These are phyloP conservation scores for Boehmeria nivea DNA, from an alignment of 306 rosid genomes.

Conservation along the genomic window DNA sequence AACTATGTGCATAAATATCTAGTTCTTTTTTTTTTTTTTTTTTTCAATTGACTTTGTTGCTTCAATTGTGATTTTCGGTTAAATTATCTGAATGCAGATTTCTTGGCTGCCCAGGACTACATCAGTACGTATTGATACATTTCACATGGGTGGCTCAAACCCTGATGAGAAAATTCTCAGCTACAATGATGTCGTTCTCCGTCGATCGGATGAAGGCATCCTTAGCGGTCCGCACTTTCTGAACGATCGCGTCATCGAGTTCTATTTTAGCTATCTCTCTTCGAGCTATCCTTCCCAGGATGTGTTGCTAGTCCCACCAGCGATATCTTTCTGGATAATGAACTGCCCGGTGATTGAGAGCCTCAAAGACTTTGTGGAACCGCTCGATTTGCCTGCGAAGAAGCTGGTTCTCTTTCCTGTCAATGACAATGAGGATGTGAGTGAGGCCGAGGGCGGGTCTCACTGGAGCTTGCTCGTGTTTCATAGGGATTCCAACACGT, in stretches of 20 bases:
- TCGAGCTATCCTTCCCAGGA: slow-evolving; percentile 40
- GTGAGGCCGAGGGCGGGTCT: slow-evolving; percentile 66
- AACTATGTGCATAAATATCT: too few relatives aligned
- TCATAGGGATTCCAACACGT: slow-evolving; percentile 45
- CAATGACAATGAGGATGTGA: slow-evolving; percentile 69
- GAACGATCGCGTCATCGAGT: slow-evolving; percentile 79
- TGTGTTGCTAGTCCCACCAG: slow-evolving; percentile 67
- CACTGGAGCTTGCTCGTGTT: slow-evolving; percentile 92
- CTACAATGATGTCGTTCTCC: slow-evolving; percentile 83
- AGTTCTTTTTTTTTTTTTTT: too few relatives aligned
- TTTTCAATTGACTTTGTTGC: not conserved
- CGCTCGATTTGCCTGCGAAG: slow-evolving; percentile 56
- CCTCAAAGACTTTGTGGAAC: slow-evolving; percentile 63
- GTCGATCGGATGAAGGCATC: slow-evolving; percentile 69
- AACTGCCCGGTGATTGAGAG: slow-evolving; percentile 44
- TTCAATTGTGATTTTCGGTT: not conserved
- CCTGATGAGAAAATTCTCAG: slow-evolving; percentile 71
- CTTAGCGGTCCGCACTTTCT: slow-evolving; percentile 67
- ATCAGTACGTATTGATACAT: not conserved
- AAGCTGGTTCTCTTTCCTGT: slow-evolving; percentile 61
- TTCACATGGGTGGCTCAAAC: slow-evolving; percentile 38
- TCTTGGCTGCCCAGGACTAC: slow-evolving; percentile 9
- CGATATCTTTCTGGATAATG: slow-evolving; percentile 78
- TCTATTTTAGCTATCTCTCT: slow-evolving; percentile 64
- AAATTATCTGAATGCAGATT: not conserved